Evolutionary conservation across 2,329 filamentous ascomycete genomes (phyloP), one percentile per base, ranked within the genome.

Genomic region (Aschersonia sp.): DNA sequence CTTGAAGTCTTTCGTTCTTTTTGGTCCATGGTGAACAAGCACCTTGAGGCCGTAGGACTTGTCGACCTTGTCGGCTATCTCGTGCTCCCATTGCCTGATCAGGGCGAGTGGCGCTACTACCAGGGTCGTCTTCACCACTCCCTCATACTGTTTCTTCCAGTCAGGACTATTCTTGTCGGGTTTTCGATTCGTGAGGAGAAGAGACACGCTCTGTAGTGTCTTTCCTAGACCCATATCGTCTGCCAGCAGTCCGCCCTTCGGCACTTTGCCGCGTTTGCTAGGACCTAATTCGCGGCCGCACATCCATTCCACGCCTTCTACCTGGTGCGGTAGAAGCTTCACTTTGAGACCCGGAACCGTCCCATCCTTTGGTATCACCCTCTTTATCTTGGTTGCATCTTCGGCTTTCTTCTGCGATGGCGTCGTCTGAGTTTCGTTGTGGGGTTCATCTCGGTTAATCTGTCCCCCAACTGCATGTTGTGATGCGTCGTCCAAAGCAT

Each of bases 141-240:
- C 73, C 5, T 78, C 74, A 20, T 80, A 78, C n/a, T 84, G 71
- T 61, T 82, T 85, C 60, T 82, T 83, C 68, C 82, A 77, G 1
- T 70, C 71, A 40, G 76, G 70, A 4, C 73, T 69, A 12, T 77
- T 73, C 43, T 75, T 73, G 4, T 54, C 50, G 3, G 85, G 82
- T 57, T 84, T 87, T 20, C 80, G 77, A 58, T 97, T 95, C 48
- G 76, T 84, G 40, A 98, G 73, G 42, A 98, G 84, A 32, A 97
- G 73, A 1, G 91, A 82, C 49, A 98, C 85, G 1, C 89, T 88
- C 66, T 98, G 92, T 10, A 98, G 77, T 0, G 92, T 98, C 72
- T 98, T 98, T 50, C 92, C 92, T 10, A 97, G 71, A 54, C 91
- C 91, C 91, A 97, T 94, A 61, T 98, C 92, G 58, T 98, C 92